These are phyloP conservation scores for Pontederia paniculata DNA, from an alignment of 176 grass and related monocot genomes.

Conservation along the genomic window DNA sequence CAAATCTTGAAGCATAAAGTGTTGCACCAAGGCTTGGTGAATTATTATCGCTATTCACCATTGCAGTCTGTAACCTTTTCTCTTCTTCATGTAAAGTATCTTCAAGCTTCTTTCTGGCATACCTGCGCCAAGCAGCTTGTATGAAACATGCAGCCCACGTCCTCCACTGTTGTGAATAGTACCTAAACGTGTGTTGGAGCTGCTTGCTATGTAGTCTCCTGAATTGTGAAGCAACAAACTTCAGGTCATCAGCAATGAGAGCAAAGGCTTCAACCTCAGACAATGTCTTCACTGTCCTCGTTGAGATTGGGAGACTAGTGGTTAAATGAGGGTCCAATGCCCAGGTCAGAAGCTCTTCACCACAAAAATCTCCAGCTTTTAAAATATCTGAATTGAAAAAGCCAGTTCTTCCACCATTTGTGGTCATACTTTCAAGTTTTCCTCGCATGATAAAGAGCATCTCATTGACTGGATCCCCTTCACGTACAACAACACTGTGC, in stretches of 20 bases:
- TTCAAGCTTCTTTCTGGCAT: conserved; percentile 79
- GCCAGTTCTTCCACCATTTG: conserved; percentile 79
- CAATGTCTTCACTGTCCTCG: conserved; percentile 70
- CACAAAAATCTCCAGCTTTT: conserved; percentile 83
- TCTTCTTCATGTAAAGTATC: conserved; percentile 69
- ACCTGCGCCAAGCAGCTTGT: conserved; percentile 82
- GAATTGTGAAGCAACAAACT: conserved; percentile 83
- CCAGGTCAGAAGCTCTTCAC: conserved; percentile 95
- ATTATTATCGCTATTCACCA: conserved; percentile 34
- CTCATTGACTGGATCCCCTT: conserved; percentile 87
- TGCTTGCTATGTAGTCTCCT: conserved; percentile 83
- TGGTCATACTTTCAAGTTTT: conserved; percentile 64
- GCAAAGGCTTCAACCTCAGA: conserved; percentile 94
- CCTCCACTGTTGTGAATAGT: conserved; percentile 88
- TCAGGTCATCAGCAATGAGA: conserved; percentile 73
- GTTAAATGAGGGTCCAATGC: conserved; percentile 55
- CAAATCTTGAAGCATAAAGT: conserved; percentile 74
- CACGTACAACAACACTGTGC: conserved; percentile 58
- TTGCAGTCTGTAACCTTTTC: conserved; percentile 58
- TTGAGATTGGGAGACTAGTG: conserved; percentile 67
- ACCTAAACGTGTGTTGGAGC: conserved; percentile 64
- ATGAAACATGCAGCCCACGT: conserved; percentile 97
- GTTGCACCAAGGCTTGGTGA: conserved; percentile 60
- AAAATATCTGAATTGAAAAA: conserved; percentile 74
- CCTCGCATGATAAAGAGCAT: conserved; percentile 98